Evolutionary conservation across 164 flowering plant species (phyloP), one percentile per base, ranked within the genome.

Genomic region (Amborella trichopoda): DNA sequence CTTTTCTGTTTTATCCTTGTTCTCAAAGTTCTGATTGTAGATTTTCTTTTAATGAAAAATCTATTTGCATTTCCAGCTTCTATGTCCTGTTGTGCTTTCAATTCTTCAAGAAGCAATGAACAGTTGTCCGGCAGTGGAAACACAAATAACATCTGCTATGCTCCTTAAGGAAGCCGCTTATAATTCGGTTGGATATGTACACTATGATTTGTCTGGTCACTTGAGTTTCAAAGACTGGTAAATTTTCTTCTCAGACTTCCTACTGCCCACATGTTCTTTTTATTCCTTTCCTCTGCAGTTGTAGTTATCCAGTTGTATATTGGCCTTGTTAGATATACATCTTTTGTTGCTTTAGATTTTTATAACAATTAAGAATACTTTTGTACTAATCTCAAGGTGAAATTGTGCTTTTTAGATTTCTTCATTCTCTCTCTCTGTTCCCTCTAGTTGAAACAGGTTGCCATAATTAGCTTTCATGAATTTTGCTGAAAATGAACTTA

Each of bases 111-210:
- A 91, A 49, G 86, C 96, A 50, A 84, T 88, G 96, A 73, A 58
- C 68, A 77, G 80, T 43, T 84, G 91, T 55, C 77, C 96, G 50
- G 46, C 79, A 59, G 69, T 80, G 20, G 84, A 73, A 42, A 73
- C 75, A 59, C 86, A 83, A 62, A 76, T 91, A 17, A 78, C 84
- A 55, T 73, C 78, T n/a, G 77, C 70, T 16, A 68, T 91, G 74
- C 94, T 91, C 52, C 91, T 84, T 11, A 91, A 93, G 64, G 99
- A 88, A 69, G 99, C 96, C 71, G 94, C 95, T 45, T 93, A 88
- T 75, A 82, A 83, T 58, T 94, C 96, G 59, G 82, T 89, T 48
- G 96, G 95, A 52, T 80, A 85, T 70, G 91, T 88, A 42, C 81
- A 75, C 57, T 93, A 93, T 67, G 96, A 93, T 58, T 86, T 93